Conservation (phyloP, 495 filamentous ascomycete species). For the Bryoglossum gracile region DNA sequence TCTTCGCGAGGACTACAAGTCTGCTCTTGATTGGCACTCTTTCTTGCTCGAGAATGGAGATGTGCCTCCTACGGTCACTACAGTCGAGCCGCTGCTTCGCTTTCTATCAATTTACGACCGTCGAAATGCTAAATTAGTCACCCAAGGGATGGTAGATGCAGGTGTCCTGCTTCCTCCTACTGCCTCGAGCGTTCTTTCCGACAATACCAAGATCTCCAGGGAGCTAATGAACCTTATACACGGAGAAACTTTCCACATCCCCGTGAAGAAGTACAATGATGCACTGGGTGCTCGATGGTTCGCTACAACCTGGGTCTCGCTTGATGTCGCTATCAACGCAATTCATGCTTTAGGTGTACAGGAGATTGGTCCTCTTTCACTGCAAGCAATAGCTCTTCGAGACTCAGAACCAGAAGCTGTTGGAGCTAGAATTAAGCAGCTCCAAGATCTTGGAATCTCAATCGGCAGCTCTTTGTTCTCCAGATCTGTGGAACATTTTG, state of each 20-base stretch:
- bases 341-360: slow-evolving; percentile 58
- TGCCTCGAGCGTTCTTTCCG: slow-evolving; percentile 11
- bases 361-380: slow-evolving; percentile 60
- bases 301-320: slow-evolving; percentile 57
- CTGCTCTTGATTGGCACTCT: slow-evolving; percentile 55
- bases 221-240: slow-evolving; percentile 25
- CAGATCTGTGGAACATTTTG: slow-evolving; percentile 50
- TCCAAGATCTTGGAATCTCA: slow-evolving; percentile 52
- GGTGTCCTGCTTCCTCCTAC: slow-evolving; percentile 19
- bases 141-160: slow-evolving; percentile 22
- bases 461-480: slow-evolving; percentile 52
- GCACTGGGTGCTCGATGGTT: slow-evolving; percentile 62
- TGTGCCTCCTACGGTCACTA: slow-evolving; percentile 30
- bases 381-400: slow-evolving; percentile 63
- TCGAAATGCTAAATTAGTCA: slow-evolving; percentile 13
- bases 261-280: slow-evolving; percentile 43
- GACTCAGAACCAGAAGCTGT: slow-evolving; percentile 47
- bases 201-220: slow-evolving; percentile 16
- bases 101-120: slow-evolving; percentile 32
- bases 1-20: slow-evolving; percentile 35
- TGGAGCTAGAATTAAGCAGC: slow-evolving; percentile 43
- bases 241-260: slow-evolving; percentile 16
- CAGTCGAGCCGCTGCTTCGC: slow-evolving; percentile 37
- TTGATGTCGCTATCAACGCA: slow-evolving; percentile 57
- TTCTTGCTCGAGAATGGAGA: slow-evolving; percentile 43